Percentiles rank a stretch among this genome's conserved stretches.
phyloP scores from a whole-genome alignment of 2,329 filamentous ascomycete species.

The Xylaria sp. region DNA sequence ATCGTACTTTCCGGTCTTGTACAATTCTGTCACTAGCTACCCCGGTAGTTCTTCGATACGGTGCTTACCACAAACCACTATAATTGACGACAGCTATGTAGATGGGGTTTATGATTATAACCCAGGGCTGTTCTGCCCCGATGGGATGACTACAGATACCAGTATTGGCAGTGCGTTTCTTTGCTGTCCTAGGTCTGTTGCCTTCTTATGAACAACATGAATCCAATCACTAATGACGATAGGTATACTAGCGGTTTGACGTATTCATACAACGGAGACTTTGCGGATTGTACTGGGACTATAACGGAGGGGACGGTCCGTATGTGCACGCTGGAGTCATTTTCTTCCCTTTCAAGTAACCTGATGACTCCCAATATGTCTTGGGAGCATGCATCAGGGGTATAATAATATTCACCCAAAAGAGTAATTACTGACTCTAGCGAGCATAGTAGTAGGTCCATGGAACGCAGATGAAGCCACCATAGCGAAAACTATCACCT shows the following conservation, averaged over 20 bases:
- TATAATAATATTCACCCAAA: no score
- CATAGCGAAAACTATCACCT: neutral
- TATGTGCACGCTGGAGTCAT: no score
- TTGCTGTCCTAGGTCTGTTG: conserved; percentile 31
- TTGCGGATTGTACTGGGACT: conserved; percentile 2
- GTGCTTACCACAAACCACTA: conserved; percentile 18
- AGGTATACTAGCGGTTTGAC: conserved; percentile 21
- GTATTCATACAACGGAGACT: neutral
- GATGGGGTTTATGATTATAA: conserved; percentile 14
- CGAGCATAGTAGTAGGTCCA: neutral
- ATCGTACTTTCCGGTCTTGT: conserved; percentile 12
- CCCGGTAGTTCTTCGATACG: neutral
- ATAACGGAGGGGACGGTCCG: conserved; percentile 5
- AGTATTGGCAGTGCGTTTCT: neutral
- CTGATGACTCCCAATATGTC: no score
- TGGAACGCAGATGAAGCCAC: neutral
- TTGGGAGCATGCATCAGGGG: no score
- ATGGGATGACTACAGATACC: conserved; percentile 24
- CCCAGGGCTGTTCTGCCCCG: conserved; percentile 26
- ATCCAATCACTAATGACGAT: conserved; percentile 7
- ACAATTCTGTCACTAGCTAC: no score
- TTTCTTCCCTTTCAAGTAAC: no score
- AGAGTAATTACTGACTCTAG: no score
- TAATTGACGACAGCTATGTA: neutral
- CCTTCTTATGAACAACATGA: no score